Conservation (phyloP, 2,329 filamentous ascomycete species). For the Thelonectria discophora region DNA sequence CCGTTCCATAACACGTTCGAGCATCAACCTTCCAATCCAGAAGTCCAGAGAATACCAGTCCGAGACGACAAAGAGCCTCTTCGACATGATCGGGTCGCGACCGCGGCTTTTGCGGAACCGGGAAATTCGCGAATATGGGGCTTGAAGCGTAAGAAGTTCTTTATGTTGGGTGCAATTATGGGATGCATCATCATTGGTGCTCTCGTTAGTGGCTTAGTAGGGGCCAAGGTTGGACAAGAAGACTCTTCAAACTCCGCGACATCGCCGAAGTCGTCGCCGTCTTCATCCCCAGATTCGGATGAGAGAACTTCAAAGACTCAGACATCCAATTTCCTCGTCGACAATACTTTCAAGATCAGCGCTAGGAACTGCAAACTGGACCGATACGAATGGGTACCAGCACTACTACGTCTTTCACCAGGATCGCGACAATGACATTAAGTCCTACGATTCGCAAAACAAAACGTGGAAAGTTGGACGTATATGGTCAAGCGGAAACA, state of each 20-base stretch:
- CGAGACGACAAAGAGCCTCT: too few relatives aligned
- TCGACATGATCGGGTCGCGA: too few relatives aligned
- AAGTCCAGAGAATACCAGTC: too few relatives aligned
- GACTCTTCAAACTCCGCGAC: not conserved
- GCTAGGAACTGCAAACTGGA: constrained; percentile 15
- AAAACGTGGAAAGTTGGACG: constrained; percentile 9
- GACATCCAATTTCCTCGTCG: not conserved
- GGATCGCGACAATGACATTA: not conserved
- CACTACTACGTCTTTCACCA: constrained; percentile 20
- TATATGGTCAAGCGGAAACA: not conserved
- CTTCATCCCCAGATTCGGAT: not conserved
- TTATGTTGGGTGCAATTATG: not conserved
- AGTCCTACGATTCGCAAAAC: constrained; percentile 12
- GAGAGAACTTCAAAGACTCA: not conserved
- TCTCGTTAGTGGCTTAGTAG: constrained; percentile 16
- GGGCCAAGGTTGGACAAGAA: not conserved
- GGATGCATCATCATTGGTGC: constrained; percentile 7
- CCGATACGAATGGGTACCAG: constrained; percentile 6
- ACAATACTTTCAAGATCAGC: constrained; percentile 1
- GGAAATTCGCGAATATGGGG: constrained; percentile 11
- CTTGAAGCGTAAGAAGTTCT: constrained; percentile 6
- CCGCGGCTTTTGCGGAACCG: not conserved
- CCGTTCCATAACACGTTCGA: too few relatives aligned
- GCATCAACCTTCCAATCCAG: too few relatives aligned
- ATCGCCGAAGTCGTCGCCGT: not conserved